Base-by-base conservation (phyloP, 2,329 filamentous ascomycete species). In the Fusarium pseudonygamai region DNA sequence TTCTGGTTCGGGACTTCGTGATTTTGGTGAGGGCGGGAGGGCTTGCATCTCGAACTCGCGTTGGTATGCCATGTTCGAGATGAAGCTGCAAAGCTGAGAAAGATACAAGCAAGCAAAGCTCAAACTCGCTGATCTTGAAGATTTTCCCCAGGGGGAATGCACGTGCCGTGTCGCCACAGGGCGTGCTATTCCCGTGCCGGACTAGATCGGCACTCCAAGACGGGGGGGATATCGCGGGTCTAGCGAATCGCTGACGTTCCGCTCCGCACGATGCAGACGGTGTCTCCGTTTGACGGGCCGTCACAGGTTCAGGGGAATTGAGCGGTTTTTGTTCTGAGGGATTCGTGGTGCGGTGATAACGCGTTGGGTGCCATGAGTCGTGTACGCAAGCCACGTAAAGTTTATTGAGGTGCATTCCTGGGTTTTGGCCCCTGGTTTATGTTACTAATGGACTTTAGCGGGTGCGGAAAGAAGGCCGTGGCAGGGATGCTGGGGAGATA, bases 51-150 rank as follows among this genome's bases (percentile, higher is more conserved):
- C 68, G 30, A 73, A 50, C 39, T 70, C 72, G n/a, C 64, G 60
- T 16, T 69, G 68, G 53, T 74, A 73, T n/a, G 65, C 60, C 72
- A 73, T 85, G 7, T 37, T 60, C 34, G 34, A 50, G 32, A 40
- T 42, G 40, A 47, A 42, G 34, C 4, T 13, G 34, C n/a, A n/a
- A n/a, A n/a, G 34, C 49, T 45, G 43, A 28, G 24, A 52, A 20
- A 22, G 22, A 53, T 15, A 22, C 26, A 22, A 47, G 26, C 34
- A 37, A 16, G 34, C 32, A 34, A 7, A 36, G 49, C 34, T 28
- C 32, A 40, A 55, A 40, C 50, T 30, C 6, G 20, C 20, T 40
- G 24, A 55, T 55, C 20, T 28, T 56, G 24, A 50, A 55, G 62
- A 47, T 47, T 69, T 64, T 43, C 60, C 46, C 67, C 67, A 39